phyloP scores from a whole-genome alignment of 306 rosid genomes.

The Arachis hypogaea region DNA sequence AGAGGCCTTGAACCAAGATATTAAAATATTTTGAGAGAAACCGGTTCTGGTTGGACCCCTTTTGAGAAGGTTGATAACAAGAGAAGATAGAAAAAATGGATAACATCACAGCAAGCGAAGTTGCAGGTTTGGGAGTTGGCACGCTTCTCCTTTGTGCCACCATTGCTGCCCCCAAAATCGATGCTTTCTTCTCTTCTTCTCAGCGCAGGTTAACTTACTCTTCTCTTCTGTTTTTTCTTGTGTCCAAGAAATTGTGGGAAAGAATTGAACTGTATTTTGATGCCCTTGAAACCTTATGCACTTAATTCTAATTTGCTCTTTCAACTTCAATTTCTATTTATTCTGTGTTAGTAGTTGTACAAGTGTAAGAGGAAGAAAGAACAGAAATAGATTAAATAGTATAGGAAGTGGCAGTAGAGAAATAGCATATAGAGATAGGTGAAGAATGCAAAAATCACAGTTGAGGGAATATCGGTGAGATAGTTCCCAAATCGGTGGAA shows the following conservation, averaged over 20 bases:
- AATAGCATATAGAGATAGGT: no score
- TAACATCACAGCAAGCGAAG: conserved; percentile 77
- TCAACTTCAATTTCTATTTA: conserved; percentile 19
- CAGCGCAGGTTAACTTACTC: conserved; percentile 65
- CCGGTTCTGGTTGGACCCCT: no score
- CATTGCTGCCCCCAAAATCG: conserved; percentile 82
- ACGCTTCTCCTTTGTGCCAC: conserved; percentile 76
- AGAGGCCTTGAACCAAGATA: no score
- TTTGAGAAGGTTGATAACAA: no score
- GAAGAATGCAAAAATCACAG: no score
- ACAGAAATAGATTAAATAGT: no score
- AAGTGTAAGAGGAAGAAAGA: no score
- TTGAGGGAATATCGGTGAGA: no score
- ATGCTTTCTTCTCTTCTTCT: conserved; percentile 79
- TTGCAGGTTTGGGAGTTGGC: conserved; percentile 88
- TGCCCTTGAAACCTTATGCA: neutral
- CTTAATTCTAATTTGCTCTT: neutral
- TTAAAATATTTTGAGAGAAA: no score
- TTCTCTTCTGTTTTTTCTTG: neutral
- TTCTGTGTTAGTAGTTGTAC: neutral
- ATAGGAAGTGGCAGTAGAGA: no score
- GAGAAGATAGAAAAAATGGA: conserved; percentile 49
- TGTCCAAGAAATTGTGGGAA: neutral
- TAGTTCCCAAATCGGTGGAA: no score
- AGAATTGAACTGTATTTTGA: neutral